These are phyloP conservation scores for Sclerotinia minor DNA, from an alignment of 2,329 filamentous ascomycete species.

Conservation along the genomic window DNA sequence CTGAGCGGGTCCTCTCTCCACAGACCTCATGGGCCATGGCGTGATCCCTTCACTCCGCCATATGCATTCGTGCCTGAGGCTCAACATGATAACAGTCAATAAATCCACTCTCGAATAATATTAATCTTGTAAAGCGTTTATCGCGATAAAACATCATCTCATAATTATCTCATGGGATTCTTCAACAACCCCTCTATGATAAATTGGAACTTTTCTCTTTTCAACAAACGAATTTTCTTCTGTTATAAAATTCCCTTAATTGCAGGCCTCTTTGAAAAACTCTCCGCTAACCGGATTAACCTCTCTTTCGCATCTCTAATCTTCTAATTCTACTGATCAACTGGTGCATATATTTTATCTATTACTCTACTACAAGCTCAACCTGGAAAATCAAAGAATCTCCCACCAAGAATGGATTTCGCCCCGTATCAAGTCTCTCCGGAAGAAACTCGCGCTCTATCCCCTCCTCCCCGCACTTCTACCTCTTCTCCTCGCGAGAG, in stretches of 20 bases:
- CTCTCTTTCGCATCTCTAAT: not conserved
- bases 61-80: not conserved
- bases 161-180: not conserved
- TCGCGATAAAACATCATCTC: conserved; percentile 13
- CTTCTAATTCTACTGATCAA: not conserved
- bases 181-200: conserved; percentile 2
- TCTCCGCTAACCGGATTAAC: no score
- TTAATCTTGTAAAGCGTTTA: conserved; percentile 10
- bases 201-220: not conserved
- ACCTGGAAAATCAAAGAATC: not conserved
- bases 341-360: not conserved
- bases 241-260: not conserved
- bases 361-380: not conserved
- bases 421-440: conserved; percentile 96
- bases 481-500: conserved; percentile 47
- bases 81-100: not conserved
- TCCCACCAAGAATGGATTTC: conserved; percentile 69
- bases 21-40: not conserved
- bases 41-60: not conserved
- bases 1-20: not conserved
- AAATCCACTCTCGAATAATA: conserved; percentile 7
- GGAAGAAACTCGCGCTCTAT: conserved; percentile 78
- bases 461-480: conserved; percentile 54
- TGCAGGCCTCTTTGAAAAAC: not conserved
- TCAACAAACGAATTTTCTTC: not conserved